A percentile compares a stretch with the other conserved stretches of the same genome.
Conservation (phyloP, 1,284 basidiomycete species). For the Trichosporon ovoides region DNA sequence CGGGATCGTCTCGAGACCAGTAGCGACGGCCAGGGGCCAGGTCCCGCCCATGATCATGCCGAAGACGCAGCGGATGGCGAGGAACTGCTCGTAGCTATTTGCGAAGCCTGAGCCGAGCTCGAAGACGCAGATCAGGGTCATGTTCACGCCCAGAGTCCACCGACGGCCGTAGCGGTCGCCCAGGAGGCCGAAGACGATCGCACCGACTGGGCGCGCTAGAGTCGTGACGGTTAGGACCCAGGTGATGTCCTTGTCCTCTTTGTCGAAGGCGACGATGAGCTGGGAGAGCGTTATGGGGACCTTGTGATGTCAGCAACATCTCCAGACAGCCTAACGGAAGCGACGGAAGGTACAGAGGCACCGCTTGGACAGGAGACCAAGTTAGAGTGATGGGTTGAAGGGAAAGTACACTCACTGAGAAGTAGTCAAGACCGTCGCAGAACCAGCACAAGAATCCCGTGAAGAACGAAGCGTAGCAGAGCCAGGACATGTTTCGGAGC, state of each 20-base stretch:
- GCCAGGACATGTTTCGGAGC: conserved; percentile 27
- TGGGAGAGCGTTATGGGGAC: conserved; percentile 48
- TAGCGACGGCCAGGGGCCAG: conserved; percentile 48
- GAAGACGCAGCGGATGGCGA: conserved; percentile 60
- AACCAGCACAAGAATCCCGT: conserved; percentile 56
- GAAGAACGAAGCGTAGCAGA: conserved; percentile 42
- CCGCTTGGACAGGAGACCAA: no score
- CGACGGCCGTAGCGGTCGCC: conserved; percentile 86
- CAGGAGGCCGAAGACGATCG: conserved; percentile 69
- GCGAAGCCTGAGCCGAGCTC: conserved; percentile 63
- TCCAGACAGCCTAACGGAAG: no score
- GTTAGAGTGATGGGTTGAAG: no score
- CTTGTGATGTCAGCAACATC: conserved; percentile 3
- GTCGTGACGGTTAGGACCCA: conserved; percentile 86
- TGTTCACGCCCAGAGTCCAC: conserved; percentile 79
- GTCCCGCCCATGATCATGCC: conserved; percentile 74
- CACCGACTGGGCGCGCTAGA: conserved; percentile 80
- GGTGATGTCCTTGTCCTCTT: conserved; percentile 42
- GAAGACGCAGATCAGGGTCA: conserved; percentile 64
- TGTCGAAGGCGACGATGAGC: conserved; percentile 51
- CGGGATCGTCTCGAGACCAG: conserved; percentile 78
- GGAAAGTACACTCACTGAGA: conserved; percentile 27
- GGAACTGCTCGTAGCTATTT: conserved; percentile 51
- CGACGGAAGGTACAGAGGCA: no score
- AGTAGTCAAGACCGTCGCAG: conserved; percentile 60